A percentile compares a stretch with the other conserved stretches of the same genome.
phyloP scores from a whole-genome alignment of 345 rosid species.

The Arabidopsis thaliana region DNA sequence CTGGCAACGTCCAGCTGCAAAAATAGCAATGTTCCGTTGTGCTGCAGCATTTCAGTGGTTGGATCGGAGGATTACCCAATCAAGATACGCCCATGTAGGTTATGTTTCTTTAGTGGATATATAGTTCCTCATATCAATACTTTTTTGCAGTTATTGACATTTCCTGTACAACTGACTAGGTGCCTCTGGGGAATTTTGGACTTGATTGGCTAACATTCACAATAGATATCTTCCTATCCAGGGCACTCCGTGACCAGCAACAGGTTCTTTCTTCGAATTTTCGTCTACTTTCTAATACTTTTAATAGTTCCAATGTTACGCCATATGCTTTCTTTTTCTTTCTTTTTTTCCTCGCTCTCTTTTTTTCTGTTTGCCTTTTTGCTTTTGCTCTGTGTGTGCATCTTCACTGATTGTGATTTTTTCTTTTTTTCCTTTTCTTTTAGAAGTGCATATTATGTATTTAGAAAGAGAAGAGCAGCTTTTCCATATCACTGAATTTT shows the following conservation, averaged over 20 bases:
- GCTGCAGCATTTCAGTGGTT: slow-evolving; percentile 97
- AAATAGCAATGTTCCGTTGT: slow-evolving; percentile 88
- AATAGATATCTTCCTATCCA: slow-evolving; percentile 85
- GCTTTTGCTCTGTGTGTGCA: too few relatives aligned
- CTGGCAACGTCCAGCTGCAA: slow-evolving; percentile 95
- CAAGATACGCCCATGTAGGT: slow-evolving; percentile 95
- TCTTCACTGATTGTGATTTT: neutral
- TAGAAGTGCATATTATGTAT: slow-evolving; percentile 16
- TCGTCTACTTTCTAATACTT: neutral
- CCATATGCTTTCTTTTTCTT: neutral
- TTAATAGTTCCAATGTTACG: slow-evolving; percentile 22
- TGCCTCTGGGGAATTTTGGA: slow-evolving; percentile 90
- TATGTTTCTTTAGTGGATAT: slow-evolving; percentile 25
- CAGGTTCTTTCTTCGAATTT: slow-evolving; percentile 58
- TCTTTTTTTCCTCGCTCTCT: neutral
- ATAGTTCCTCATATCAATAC: neutral
- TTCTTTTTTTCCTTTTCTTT: neutral
- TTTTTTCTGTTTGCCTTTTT: too few relatives aligned
- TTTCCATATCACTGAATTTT: slow-evolving; percentile 22
- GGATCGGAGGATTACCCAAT: slow-evolving; percentile 82
- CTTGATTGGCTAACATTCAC: slow-evolving; percentile 86
- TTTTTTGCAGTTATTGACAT: slow-evolving; percentile 33
- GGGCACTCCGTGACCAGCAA: slow-evolving; percentile 93
- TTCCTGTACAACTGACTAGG: slow-evolving; percentile 58
- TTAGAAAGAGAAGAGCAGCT: slow-evolving; percentile 12